These are phyloP conservation scores for Oxyria digyna DNA, from an alignment of 148 eudicot species.

Conservation along the genomic window DNA sequence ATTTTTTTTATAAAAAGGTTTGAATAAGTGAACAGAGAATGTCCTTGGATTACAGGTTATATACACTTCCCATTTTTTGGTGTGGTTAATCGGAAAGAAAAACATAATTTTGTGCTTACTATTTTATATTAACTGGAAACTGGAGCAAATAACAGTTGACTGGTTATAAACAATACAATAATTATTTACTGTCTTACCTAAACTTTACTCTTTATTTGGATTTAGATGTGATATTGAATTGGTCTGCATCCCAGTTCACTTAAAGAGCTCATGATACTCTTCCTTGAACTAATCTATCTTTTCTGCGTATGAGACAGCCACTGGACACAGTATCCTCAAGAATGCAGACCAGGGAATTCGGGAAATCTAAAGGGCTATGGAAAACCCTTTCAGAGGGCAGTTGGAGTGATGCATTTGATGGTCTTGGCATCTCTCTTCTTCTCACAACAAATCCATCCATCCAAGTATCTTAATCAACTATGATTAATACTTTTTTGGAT, in stretches of 20 bases:
- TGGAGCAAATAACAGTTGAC: neutral
- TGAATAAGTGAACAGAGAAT: neutral
- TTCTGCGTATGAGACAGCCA: slow-evolving; percentile 38
- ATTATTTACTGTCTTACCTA: neutral
- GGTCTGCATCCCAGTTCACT: neutral
- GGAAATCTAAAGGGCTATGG: slow-evolving; percentile 85
- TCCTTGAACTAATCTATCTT: neutral
- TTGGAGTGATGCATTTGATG: slow-evolving; percentile 79
- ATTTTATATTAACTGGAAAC: neutral
- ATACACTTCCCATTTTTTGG: neutral
- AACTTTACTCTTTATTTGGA: neutral
- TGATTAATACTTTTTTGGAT: neutral
- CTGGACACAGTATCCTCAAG: slow-evolving; percentile 89
- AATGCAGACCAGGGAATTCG: slow-evolving; percentile 94
- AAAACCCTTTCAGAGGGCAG: slow-evolving; percentile 67
- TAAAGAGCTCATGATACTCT: neutral
- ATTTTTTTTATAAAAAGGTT: neutral
- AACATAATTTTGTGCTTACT: neutral
- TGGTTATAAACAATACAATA: neutral
- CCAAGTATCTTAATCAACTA: slow-evolving; percentile 36
- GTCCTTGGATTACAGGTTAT: neutral
- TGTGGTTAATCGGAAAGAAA: neutral
- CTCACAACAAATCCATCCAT: slow-evolving; percentile 87
- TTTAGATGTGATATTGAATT: neutral
- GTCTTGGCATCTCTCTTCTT: slow-evolving; percentile 87